Percentiles rank a stretch among this genome's conserved stretches.
Conservation (phyloP, 768 basidiomycete genomes). For the Tricholoma flavovirens region DNA sequence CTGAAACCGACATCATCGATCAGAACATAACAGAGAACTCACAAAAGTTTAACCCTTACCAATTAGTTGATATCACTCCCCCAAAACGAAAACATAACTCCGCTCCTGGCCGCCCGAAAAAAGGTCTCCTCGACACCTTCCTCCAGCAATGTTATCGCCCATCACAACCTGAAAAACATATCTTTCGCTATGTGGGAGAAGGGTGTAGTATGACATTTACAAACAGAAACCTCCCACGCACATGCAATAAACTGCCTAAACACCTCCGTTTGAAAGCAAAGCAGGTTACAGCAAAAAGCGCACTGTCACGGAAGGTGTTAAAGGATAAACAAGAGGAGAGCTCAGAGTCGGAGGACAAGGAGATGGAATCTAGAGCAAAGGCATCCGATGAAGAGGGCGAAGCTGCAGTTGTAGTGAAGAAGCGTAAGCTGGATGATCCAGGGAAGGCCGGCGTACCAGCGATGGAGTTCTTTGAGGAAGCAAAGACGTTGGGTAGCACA, state of each 20-base stretch:
- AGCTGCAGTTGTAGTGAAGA: neutral
- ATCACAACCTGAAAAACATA: slow-evolving; percentile 1
- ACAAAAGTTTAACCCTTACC: neutral
- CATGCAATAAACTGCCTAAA: slow-evolving; percentile 3
- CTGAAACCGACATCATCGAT: too few species aligned
- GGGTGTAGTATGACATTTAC: neutral
- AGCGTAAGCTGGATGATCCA: neutral
- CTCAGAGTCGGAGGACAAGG: neutral
- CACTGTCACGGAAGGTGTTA: neutral
- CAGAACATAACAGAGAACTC: too few species aligned
- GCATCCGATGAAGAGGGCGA: neutral
- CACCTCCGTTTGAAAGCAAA: neutral
- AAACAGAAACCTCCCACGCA: neutral
- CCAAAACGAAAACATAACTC: neutral
- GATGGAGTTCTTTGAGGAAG: slow-evolving; percentile 1
- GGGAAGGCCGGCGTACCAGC: neutral
- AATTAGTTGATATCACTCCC: neutral
- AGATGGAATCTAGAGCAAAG: neutral
- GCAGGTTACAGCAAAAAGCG: neutral
- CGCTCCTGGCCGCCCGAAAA: slow-evolving; percentile 1
- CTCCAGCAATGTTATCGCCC: neutral
- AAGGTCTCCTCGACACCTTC: neutral
- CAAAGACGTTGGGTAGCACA: slow-evolving; percentile 3
- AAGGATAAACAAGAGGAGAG: neutral
- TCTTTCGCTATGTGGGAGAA: slow-evolving; percentile 1